Evolutionary conservation across 225 moss, liverwort and hornwort species (phyloP).

Genomic region (Lunularia cruciata): DNA sequence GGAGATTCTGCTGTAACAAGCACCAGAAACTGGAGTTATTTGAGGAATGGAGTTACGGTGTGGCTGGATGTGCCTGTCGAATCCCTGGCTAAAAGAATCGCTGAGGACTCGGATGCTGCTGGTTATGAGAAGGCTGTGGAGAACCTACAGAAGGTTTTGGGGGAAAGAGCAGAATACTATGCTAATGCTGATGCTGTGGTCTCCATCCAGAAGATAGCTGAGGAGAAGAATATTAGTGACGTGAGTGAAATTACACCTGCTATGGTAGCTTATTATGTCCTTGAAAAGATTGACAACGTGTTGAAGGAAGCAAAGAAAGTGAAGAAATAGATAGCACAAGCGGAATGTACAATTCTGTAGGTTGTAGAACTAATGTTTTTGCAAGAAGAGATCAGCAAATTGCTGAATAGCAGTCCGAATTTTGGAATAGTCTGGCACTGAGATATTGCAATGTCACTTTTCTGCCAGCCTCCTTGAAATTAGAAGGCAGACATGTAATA

Average conservation of each 20-base stretch:
- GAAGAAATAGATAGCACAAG: neutral
- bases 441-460: too few relatives aligned
- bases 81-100: constrained; percentile 58
- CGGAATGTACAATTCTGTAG: neutral
- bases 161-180: constrained; percentile 9
- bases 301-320: neutral
- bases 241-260: neutral
- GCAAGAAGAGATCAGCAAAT: neutral
- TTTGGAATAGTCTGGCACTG: too few relatives aligned
- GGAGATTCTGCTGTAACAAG: constrained; percentile 71
- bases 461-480: too few relatives aligned
- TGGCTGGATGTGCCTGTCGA: constrained; percentile 87
- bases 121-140: neutral
- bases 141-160: neutral
- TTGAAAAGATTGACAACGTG: constrained; percentile 14
- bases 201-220: constrained; percentile 6
- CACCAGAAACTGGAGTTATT: constrained; percentile 75
- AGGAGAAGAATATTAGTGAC: neutral
- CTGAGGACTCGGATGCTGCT: neutral
- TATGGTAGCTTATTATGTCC: constrained; percentile 7
- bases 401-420: too few relatives aligned
- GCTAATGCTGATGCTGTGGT: constrained; percentile 18
- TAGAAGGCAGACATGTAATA: too few relatives aligned
- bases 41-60: constrained; percentile 79
- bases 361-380: neutral